Conservation (phyloP, 768 basidiomycete species). For the Ramaria sp. region DNA sequence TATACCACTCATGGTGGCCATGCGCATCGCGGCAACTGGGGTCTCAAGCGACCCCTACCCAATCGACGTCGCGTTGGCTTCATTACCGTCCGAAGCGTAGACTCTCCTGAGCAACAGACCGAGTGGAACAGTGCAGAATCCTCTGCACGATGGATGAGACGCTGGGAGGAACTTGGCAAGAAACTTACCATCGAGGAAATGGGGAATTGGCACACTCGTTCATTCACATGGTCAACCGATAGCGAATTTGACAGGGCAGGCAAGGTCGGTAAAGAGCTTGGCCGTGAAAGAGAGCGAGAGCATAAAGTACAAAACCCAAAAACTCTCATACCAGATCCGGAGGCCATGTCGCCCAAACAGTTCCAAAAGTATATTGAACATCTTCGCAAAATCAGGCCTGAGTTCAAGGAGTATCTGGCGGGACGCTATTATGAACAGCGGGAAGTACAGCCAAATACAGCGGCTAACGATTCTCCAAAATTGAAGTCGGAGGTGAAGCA, state of each 20-base stretch:
- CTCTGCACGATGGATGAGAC: conserved; percentile 56
- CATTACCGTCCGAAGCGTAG: conserved; percentile 58
- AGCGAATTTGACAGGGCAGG: conserved; percentile 30
- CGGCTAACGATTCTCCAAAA: background rate
- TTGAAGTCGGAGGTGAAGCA: conserved; percentile 12
- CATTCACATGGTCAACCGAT: conserved; percentile 32
- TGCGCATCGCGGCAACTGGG: conserved; percentile 72
- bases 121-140: conserved; percentile 63
- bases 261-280: background rate
- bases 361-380: conserved; percentile 52
- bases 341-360: conserved; percentile 46
- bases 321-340: conserved; percentile 37
- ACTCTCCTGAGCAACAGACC: conserved; percentile 64
- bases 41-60: conserved; percentile 73
- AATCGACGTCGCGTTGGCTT: conserved; percentile 51
- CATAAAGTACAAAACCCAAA: background rate
- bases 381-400: conserved; percentile 43
- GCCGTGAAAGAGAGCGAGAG: conserved; percentile 4
- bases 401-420: conserved; percentile 40
- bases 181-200: conserved; percentile 20
- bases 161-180: conserved; percentile 53
- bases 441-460: conserved; percentile 2
- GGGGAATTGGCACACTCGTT: conserved; percentile 30
- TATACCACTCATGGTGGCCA: conserved; percentile 63
- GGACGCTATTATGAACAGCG: conserved; percentile 12